Percentiles rank a stretch among this genome's conserved stretches.
phyloP scores from a whole-genome alignment of 345 rosid genomes.

The Geranium brycei region DNA sequence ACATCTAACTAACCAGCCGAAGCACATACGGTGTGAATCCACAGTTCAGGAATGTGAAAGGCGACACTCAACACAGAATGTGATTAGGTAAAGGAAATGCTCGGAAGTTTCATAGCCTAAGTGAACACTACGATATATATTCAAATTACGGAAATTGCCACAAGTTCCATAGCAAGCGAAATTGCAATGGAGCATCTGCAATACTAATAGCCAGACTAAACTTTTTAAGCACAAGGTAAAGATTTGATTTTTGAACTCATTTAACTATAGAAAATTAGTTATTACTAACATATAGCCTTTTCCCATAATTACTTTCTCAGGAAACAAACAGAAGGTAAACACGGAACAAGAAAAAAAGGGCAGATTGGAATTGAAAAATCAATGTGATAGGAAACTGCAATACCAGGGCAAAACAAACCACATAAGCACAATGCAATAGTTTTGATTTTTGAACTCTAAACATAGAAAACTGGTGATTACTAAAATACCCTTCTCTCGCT shows the following conservation, averaged over 20 bases:
- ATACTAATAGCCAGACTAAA: background rate
- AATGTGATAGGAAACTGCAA: too few species aligned
- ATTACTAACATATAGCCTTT: background rate
- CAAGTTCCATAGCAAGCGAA: background rate
- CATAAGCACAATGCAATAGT: background rate
- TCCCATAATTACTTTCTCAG: background rate
- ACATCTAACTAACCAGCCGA: too few species aligned
- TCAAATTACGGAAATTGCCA: background rate
- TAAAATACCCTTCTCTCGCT: background rate
- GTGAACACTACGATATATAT: background rate
- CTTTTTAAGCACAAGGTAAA: background rate
- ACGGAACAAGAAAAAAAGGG: too few species aligned
- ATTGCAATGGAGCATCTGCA: background rate
- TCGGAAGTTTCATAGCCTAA: background rate
- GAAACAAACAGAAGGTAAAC: background rate
- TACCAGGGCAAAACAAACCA: too few species aligned
- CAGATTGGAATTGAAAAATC: too few species aligned
- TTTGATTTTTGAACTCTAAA: background rate
- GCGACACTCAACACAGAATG: too few species aligned
- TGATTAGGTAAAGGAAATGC: too few species aligned
- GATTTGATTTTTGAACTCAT: background rate
- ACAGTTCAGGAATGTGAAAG: too few species aligned
- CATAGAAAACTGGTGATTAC: background rate
- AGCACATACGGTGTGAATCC: too few species aligned
- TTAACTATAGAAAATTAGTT: too few species aligned